These are phyloP conservation scores for Coemansia sp. DNA, from an alignment of 371 early-diverging fungal genomes.

Conservation along the genomic window DNA sequence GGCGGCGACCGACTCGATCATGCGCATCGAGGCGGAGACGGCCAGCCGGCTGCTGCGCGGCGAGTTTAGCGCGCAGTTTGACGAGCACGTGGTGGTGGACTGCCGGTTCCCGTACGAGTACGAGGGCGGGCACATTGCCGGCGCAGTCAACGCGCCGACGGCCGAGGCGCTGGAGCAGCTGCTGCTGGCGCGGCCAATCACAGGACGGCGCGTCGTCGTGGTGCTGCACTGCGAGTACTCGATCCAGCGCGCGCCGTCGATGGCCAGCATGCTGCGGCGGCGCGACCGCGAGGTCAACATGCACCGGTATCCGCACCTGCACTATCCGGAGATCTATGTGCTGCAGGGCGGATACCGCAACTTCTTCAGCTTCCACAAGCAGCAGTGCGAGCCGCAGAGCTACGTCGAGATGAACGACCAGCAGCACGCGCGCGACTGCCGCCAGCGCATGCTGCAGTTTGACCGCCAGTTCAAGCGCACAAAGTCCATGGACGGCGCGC, in stretches of 20 bases:
- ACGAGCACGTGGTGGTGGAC: slow-evolving; percentile 71
- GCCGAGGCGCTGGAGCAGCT: slow-evolving; percentile 54
- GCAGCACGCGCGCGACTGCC: slow-evolving; percentile 50
- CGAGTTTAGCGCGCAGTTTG: slow-evolving; percentile 50
- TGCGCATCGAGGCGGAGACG: slow-evolving; percentile 49
- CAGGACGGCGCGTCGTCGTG: slow-evolving; percentile 56
- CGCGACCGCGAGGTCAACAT: slow-evolving; percentile 73
- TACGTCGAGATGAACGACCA: slow-evolving; percentile 71
- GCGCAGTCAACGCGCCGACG: slow-evolving; percentile 69
- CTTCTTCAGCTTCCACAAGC: slow-evolving; percentile 60
- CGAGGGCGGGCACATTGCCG: slow-evolving; percentile 81
- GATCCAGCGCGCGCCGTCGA: slow-evolving; percentile 76
- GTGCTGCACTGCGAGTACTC: slow-evolving; percentile 94
- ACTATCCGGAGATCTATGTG: slow-evolving; percentile 88
- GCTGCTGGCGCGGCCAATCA: slow-evolving; percentile 44
- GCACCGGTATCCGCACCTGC: slow-evolving; percentile 70
- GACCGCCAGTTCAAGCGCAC: slow-evolving; percentile 53
- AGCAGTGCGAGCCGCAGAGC: slow-evolving; percentile 62
- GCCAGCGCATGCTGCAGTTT: slow-evolving; percentile 49
- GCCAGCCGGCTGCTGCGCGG: slow-evolving; percentile 54
- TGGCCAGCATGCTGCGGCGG: slow-evolving; percentile 76
- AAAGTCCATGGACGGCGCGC: slow-evolving; percentile 49
- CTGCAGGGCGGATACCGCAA: slow-evolving; percentile 84
- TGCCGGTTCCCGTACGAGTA: slow-evolving; percentile 89
- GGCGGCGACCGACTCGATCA: slow-evolving; percentile 49